Evolutionary conservation across 2,329 filamentous ascomycete genomes (phyloP).

Genomic region (Madurella fahalii): DNA sequence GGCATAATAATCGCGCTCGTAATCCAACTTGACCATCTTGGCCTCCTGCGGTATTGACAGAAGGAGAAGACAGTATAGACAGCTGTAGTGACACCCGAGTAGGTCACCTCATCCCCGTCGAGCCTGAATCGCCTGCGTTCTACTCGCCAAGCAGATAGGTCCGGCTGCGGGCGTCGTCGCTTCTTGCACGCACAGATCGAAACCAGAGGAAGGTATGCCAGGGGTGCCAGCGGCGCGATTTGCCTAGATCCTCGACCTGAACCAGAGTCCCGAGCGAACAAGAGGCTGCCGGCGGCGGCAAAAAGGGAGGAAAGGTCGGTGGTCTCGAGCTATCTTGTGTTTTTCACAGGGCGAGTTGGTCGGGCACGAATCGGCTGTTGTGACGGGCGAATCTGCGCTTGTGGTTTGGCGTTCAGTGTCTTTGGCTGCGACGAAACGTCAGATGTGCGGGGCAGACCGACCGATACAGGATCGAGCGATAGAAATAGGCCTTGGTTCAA

Average conservation of each 20-base stretch:
- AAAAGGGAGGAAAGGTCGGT: no score
- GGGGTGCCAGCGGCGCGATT: background rate
- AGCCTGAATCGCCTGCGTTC: background rate
- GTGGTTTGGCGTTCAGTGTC: background rate
- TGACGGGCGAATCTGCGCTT: background rate
- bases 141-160: background rate
- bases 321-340: background rate
- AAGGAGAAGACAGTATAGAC: background rate
- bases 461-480: background rate
- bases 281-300: no score
- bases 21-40: slow-evolving; percentile 66
- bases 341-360: slow-evolving; percentile 4
- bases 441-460: slow-evolving; percentile 10
- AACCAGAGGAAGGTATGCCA: background rate
- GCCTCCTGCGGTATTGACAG: slow-evolving; percentile 13
- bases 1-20: slow-evolving; percentile 75
- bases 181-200: background rate
- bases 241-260: background rate
- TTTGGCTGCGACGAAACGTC: background rate
- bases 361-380: slow-evolving; percentile 7
- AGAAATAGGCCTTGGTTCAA: no score
- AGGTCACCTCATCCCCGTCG: slow-evolving; percentile 2
- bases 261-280: background rate
- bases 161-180: background rate
- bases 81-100: background rate